Conservation (phyloP, 768 basidiomycete genomes). For the Suillus subluteus region DNA sequence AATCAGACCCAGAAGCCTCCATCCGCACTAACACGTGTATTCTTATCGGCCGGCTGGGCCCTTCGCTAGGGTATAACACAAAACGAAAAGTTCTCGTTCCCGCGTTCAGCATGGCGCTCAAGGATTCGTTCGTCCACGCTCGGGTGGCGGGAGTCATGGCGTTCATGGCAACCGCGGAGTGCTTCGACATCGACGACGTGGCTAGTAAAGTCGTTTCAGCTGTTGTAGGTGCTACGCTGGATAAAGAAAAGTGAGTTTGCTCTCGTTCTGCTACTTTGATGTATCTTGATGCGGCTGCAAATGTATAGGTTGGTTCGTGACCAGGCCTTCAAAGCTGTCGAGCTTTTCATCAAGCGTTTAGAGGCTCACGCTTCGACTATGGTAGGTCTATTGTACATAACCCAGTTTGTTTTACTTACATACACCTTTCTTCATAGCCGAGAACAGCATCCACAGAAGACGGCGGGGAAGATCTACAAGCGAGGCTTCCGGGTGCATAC, state of each 20-base stretch:
- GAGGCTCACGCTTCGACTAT: slow-evolving; percentile 80
- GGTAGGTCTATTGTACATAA: slow-evolving; percentile 51
- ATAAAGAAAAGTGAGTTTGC: slow-evolving; percentile 84
- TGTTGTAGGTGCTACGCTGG: slow-evolving; percentile 78
- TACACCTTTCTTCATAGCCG: slow-evolving; percentile 43
- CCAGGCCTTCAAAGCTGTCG: slow-evolving; percentile 93
- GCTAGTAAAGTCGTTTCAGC: slow-evolving; percentile 89
- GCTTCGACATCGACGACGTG: slow-evolving; percentile 86
- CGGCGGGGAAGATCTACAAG: slow-evolving; percentile 28
- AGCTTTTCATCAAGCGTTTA: slow-evolving; percentile 82
- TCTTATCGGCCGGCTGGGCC: slow-evolving; percentile 88
- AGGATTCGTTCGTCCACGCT: slow-evolving; percentile 91
- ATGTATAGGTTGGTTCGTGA: slow-evolving; percentile 80
- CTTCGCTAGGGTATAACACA: slow-evolving; percentile 82
- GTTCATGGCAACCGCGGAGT: slow-evolving; percentile 91
- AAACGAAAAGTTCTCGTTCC: slow-evolving; percentile 97
- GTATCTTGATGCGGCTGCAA: not conserved
- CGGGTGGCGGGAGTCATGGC: slow-evolving; percentile 95
- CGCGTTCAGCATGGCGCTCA: slow-evolving; percentile 87
- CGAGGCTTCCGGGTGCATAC: slow-evolving; percentile 34
- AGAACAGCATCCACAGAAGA: slow-evolving; percentile 52
- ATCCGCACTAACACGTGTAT: slow-evolving; percentile 98
- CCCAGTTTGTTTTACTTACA: not conserved
- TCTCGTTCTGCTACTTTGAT: not conserved
- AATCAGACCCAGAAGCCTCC: slow-evolving; percentile 90